Base-by-base conservation (phyloP, 2,329 filamentous ascomycete genomes). In the Diplocarpon rosae region DNA sequence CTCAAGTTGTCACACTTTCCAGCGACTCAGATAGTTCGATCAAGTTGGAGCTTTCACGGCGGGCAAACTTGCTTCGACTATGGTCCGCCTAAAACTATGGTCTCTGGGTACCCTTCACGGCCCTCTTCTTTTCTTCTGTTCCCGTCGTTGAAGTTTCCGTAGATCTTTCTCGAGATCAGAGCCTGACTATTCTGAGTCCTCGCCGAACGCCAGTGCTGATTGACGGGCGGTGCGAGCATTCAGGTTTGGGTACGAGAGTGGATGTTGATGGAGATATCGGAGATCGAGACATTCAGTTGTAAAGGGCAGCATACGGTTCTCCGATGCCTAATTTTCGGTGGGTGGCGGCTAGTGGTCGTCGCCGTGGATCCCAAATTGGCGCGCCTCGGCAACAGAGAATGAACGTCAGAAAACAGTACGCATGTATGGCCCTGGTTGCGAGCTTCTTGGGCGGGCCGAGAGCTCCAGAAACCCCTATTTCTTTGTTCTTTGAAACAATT, bases 331-430 rank as follows among this genome's bases (percentile, higher is more conserved):
- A 12, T 43, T 16, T 15, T 15, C 17, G 17, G 38, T 29, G 28
- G 12, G 9, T 31, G 29, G 15, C 20, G 14, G 13, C 14, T 36
- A n/a, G 45, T 34, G 17, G 41, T 40, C 28, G 16, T 33, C 20
- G 35, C 31, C 34, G 42, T 38, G 31, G 32, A 37, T 31, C 17
- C 34, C 27, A 30, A 31, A 39, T 42, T 43, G 43, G 43, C 47
- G 47, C 40, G 43, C 34, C 43, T 31, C 45, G 48, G 43, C 37
- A 40, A 42, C 29, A 16, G 38, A 13, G 39, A 38, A 36, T 24
- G 37, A 47, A 42, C 38, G 37, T 50, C 44, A 33, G 30, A 39
- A 33, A 42, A 45, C 38, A n/a, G 38, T 7, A 24, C 20, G 42
- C 37, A 28, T 34, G 14, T 14, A 36, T 42, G 32, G n/a, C n/a